Percentiles rank a stretch among this genome's conserved stretches.
Evolutionary conservation across 2,329 filamentous ascomycete species (phyloP).

Genomic region (Penicillium sp.): DNA sequence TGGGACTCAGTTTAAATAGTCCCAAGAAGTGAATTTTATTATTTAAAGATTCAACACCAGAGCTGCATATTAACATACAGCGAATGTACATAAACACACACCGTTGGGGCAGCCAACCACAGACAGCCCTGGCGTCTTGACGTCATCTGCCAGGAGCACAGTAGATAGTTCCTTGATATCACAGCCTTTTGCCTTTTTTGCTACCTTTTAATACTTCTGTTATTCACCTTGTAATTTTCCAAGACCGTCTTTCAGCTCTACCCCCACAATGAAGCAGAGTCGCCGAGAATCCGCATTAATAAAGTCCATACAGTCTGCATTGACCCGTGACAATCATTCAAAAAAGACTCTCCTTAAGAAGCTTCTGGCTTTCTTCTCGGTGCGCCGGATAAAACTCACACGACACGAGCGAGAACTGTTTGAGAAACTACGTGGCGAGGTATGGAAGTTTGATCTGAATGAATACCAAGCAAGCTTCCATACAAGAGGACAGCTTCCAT

Average conservation of each 20-base stretch:
- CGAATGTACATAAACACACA: too few relatives aligned
- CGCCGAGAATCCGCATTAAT: slow-evolving; percentile 27
- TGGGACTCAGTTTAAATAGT: too few relatives aligned
- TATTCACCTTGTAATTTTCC: too few relatives aligned
- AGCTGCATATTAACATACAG: too few relatives aligned
- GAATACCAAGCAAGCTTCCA: slow-evolving; percentile 58
- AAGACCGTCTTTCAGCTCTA: too few relatives aligned
- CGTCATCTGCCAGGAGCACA: too few relatives aligned
- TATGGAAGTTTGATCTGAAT: slow-evolving; percentile 57
- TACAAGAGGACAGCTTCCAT: slow-evolving; percentile 40
- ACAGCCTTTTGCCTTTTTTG: background rate
- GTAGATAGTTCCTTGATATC: background rate
- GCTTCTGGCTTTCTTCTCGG: slow-evolving; percentile 56
- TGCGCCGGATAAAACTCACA: slow-evolving; percentile 53
- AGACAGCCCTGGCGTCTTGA: too few relatives aligned
- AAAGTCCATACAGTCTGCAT: slow-evolving; percentile 34
- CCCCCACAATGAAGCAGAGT: slow-evolving; percentile 21
- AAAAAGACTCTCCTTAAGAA: slow-evolving; percentile 42
- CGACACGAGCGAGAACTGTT: slow-evolving; percentile 54
- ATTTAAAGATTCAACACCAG: too few relatives aligned
- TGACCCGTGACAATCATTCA: slow-evolving; percentile 31
- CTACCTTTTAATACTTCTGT: too few relatives aligned
- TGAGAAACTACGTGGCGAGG: slow-evolving; percentile 50
- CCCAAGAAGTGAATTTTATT: too few relatives aligned
- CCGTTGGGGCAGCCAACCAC: too few relatives aligned